Percentiles rank a stretch among this genome's conserved stretches.
Evolutionary conservation across 2,329 filamentous ascomycete genomes (phyloP).

Genomic region (Pseudofabraea citricarpa): DNA sequence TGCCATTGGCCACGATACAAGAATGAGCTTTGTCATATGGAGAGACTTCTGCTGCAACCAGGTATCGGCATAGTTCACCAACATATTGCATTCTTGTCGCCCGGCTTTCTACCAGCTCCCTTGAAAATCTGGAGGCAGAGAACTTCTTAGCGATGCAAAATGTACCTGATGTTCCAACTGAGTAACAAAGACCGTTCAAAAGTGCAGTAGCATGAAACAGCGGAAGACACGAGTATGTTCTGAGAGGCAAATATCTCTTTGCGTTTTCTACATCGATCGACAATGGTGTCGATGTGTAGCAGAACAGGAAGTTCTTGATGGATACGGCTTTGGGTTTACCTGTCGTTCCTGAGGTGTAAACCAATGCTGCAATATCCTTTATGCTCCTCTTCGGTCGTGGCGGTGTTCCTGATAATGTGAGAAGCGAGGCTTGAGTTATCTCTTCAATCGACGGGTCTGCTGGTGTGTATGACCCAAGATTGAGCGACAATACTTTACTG

Average conservation of each 20-base stretch:
- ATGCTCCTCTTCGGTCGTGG: constrained; percentile 28
- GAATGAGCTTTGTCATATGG: constrained; percentile 39
- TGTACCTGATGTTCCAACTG: constrained; percentile 33
- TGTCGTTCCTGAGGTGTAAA: constrained; percentile 44
- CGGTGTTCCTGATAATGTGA: constrained; percentile 9
- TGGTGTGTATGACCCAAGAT: constrained; percentile 3
- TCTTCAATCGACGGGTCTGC: constrained; percentile 5
- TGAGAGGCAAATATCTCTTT: constrained; percentile 37
- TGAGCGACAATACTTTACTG: constrained; percentile 34
- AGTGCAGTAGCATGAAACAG: constrained; percentile 44
- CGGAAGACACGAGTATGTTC: constrained; percentile 41
- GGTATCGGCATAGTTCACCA: constrained; percentile 43
- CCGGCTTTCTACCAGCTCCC: constrained; percentile 35
- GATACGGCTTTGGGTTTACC: constrained; percentile 41
- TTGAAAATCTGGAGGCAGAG: constrained; percentile 39
- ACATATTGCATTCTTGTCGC: constrained; percentile 41
- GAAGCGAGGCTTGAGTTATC: constrained; percentile 6
- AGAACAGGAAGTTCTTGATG: constrained; percentile 31
- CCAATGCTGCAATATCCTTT: constrained; percentile 32
- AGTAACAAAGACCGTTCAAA: constrained; percentile 38
- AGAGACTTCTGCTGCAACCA: constrained; percentile 37
- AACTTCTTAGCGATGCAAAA: constrained; percentile 40
- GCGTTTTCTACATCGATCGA: constrained; percentile 31
- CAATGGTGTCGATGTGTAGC: constrained; percentile 31
- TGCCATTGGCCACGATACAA: constrained; percentile 39